Evolutionary conservation across 768 basidiomycete species (phyloP), one percentile per base, ranked within the genome.

Genomic region (Suillus sp.): DNA sequence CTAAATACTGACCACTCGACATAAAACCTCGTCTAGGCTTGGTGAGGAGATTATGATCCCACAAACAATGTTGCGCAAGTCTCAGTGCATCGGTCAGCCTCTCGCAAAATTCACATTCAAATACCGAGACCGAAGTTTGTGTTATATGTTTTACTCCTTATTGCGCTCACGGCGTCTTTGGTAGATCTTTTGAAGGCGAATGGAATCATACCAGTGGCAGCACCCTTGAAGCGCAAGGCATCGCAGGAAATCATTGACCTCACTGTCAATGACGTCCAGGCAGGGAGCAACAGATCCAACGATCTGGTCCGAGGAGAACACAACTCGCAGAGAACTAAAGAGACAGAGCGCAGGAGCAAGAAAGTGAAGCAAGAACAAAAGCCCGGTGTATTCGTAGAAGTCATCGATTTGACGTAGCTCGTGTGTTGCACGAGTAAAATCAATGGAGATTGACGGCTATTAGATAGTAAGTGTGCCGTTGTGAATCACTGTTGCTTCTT

Each of bases 341-440:
- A 63, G 63, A 56, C 60, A n/a, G 14, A 40, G 55, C 34, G 0
- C 45, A 53, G 40, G 42, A 61, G 22, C 18, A 75, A 76, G 68
- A 76, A 55, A 61, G 63, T 72, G 8, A 75, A 75, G 43, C 65
- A 67, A 43, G 75, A 76, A 62, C 63, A 64, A 34, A 54, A 30
- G 30, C 14, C 53, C 35, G 42, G 68, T 54, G 64, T 51, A 38
- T 37, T 40, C n/a, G 65, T 67, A 22, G 75, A 75, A 38, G 63
- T 76, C 43, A 75, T 75, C 48, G 74, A 76, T 59, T 55, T 75
- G 65, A 76, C 73, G 18, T 59, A 50, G n/a, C 47, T 47, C 48
- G 37, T 55, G 32, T 34, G 10, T 62, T 9, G 10, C 30, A 40
- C 54, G 20, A 58, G 35, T 60, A 2, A 34, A 37, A 16, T 1